phyloP scores from a whole-genome alignment of 2,329 filamentous ascomycete species.

The Aspergillus ochraceoroseus region DNA sequence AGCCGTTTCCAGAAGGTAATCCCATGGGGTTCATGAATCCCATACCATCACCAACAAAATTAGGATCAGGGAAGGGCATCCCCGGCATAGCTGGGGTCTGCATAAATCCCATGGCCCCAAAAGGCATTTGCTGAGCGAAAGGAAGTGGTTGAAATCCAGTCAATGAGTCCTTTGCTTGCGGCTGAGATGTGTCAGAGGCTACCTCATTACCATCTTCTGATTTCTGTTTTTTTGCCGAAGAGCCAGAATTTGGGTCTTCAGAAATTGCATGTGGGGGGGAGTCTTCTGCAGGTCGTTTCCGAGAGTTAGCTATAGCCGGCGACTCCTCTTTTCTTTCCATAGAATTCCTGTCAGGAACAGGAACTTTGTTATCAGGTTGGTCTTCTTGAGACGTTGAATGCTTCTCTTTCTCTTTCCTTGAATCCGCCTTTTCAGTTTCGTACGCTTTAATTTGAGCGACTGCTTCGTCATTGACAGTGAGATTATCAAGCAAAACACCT shows the following conservation, averaged over 20 bases:
- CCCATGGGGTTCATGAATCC: conserved; percentile 43
- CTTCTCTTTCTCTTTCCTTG: conserved; percentile 43
- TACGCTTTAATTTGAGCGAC: conserved; percentile 74
- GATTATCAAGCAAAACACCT: conserved; percentile 86
- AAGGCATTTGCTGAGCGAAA: conserved; percentile 23
- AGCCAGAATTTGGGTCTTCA: conserved; percentile 37
- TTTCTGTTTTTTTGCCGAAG: conserved; percentile 44
- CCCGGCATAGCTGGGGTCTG: conserved; percentile 29
- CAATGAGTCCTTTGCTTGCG: conserved; percentile 19
- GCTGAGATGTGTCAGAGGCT: conserved; percentile 8
- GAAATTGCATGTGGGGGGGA: conserved; percentile 52
- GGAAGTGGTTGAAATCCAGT: conserved; percentile 20
- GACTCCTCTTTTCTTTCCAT: conserved; percentile 20
- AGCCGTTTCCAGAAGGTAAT: conserved; percentile 29
- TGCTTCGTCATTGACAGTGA: conserved; percentile 74
- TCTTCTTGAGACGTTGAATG: conserved; percentile 28
- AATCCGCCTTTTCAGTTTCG: conserved; percentile 50
- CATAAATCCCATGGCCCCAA: conserved; percentile 33
- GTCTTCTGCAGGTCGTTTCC: conserved; percentile 80
- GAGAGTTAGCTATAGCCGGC: conserved; percentile 35
- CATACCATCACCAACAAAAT: conserved; percentile 31
- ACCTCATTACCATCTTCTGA: conserved; percentile 34
- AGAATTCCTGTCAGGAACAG: conserved; percentile 13
- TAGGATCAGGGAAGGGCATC: conserved; percentile 35
- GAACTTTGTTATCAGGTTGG: conserved; percentile 19